Base-by-base conservation (phyloP, 371 early-diverging fungal genomes). In the Phascolomyces articulosus region DNA sequence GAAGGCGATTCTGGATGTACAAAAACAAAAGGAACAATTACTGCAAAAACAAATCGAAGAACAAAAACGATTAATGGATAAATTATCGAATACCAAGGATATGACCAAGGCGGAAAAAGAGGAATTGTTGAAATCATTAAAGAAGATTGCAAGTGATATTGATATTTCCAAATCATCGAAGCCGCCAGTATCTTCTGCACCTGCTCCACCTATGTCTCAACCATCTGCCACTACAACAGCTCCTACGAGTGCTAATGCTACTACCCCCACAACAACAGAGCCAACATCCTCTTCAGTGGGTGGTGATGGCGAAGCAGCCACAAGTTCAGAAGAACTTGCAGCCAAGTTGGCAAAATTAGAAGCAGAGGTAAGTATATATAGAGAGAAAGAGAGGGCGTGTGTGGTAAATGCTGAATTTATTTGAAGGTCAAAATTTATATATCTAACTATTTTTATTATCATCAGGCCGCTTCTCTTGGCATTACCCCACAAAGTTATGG, bases 301-400 rank as follows among this genome's bases (percentile, higher is more conserved):
- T 34, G 11, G 9, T 34, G 6, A 6, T 34, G 34, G 34, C 11
- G 34, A 34, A 34, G 34, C 34, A 34, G 11, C 9, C 11, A 34
- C 40, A 40, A 13, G 59, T 18, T 27, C 58, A 10, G 54, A 60
- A 20, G 62, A 65, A n/a, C 66, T 89, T 41, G 79, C 84, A 53
- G 85, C 84, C 49, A 85, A 88, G 31, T 67, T 91, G 48, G 90
- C 89, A 29, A 78, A 74, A 40, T 70, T 91, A 58, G 85, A 89
- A 66, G 87, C 87, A 16, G 86, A 91, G 83, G 92, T 89, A 80
- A 58, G 49, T 64, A 27, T 28, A 55, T 3, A 20, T 16, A 21
- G 18, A 20, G 40, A 26, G 27, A 40, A 10, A 29, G 11, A 18
- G 0, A n/a, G 48, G 15, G 15, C n/a, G 3, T 15, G 27, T 6